Evolutionary conservation across 2,329 filamentous ascomycete species (phyloP), one percentile per base, ranked within the genome.

Genomic region (Colletotrichum australisinense): DNA sequence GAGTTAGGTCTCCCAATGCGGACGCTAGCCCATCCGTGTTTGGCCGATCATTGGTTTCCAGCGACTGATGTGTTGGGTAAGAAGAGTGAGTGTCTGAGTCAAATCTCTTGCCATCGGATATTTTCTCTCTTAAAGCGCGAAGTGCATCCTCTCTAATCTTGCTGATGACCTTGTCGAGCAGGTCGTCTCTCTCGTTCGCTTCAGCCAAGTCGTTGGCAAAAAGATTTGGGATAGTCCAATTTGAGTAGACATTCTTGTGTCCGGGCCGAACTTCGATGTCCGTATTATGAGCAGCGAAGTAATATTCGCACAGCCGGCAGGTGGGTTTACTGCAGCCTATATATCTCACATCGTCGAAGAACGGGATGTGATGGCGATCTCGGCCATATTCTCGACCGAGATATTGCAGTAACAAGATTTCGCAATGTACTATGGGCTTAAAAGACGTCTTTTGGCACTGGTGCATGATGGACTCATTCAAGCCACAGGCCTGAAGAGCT

Each of bases 301-400:
- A 78, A 52, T 75, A 77, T 8, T 74, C 66, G 63, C 77, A 78
- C 5, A 77, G 68, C 0, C 74, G 67, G 46, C 77, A 78, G 0
- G 77, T 75, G 4, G 75, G 77, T 67, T 78, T 77, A 69, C 77
- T 78, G 56, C 69, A 72, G 5, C 74, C 77, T 4, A 77, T 78
- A 62, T 76, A 77, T 28, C 73, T 74, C 32, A 63, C 65, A 6
- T 32, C 42, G 38, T 60, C 63, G 49, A 68, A 76, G 46, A 71
- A 76, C 4, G 67, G 42, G 1, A 35, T 16, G 9, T 73, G 49
- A 2, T 30, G 24, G 38, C 24, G 69, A 1, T 66, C 46, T 0
- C 16, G 57, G 6, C 60, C 28, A 3, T 32, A 19, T 1, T 74
- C 26, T 5, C 9, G 35, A 12, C n/a, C 30, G 5, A 75, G 60